Evolutionary conservation across 1,284 basidiomycete genomes (phyloP).

Genomic region (Gomphus bonarii): DNA sequence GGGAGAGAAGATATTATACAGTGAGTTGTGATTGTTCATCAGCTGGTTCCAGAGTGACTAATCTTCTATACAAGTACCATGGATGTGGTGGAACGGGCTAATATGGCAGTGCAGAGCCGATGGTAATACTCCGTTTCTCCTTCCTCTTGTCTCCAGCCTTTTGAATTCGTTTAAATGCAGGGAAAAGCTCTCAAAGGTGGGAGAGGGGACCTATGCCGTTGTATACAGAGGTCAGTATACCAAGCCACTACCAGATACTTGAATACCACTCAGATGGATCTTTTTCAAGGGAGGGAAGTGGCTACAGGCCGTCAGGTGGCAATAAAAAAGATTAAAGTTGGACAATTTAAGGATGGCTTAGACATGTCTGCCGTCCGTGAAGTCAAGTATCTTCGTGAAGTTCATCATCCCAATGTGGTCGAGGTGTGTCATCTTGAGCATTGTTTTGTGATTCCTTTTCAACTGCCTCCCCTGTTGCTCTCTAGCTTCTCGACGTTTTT

Average conservation of each 20-base stretch:
- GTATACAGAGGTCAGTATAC: slow-evolving; percentile 77
- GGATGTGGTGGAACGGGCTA: slow-evolving; percentile 71
- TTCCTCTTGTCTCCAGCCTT: background rate
- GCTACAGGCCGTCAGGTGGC: slow-evolving; percentile 73
- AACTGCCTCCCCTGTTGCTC: background rate
- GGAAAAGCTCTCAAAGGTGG: slow-evolving; percentile 78
- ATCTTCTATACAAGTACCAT: slow-evolving; percentile 25
- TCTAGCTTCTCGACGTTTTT: slow-evolving; percentile 91
- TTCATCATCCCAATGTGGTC: slow-evolving; percentile 93
- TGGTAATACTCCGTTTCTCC: slow-evolving; percentile 42
- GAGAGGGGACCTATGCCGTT: slow-evolving; percentile 96
- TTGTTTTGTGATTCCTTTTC: background rate
- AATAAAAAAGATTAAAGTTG: slow-evolving; percentile 98
- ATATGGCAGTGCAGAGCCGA: slow-evolving; percentile 54
- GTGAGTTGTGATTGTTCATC: background rate
- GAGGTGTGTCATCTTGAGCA: slow-evolving; percentile 44
- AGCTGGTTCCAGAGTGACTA: background rate
- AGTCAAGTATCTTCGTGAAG: slow-evolving; percentile 92
- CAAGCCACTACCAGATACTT: background rate
- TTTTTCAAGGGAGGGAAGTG: slow-evolving; percentile 48
- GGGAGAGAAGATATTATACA: background rate
- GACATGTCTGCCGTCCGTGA: slow-evolving; percentile 99
- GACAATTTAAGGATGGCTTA: slow-evolving; percentile 94
- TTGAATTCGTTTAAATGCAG: background rate
- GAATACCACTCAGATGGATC: background rate